Conservation (phyloP, 2,329 filamentous ascomycete species). For the Colletotrichum sp. region DNA sequence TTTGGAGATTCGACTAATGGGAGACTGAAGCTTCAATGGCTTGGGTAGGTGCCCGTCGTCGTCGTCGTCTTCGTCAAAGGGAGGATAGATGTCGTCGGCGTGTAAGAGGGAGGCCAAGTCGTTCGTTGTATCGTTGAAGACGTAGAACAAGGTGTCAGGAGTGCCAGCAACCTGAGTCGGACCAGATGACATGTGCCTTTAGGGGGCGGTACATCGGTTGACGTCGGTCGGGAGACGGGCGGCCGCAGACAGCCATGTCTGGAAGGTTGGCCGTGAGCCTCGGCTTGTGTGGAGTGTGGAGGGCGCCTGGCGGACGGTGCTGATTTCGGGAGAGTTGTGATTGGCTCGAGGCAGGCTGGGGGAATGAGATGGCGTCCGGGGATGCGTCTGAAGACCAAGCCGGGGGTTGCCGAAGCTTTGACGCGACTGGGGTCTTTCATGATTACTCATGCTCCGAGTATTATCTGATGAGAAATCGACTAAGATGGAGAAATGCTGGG, state of each 20-base stretch:
- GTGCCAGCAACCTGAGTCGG: not conserved
- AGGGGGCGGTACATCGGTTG: conserved; percentile 2
- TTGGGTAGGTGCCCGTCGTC: not conserved
- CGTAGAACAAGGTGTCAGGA: not conserved
- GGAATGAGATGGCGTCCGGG: conserved; percentile 10
- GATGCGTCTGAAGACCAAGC: not conserved
- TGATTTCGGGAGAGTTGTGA: conserved; percentile 17
- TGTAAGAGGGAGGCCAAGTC: not conserved
- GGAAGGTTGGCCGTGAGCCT: conserved; percentile 13
- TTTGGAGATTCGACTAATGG: not conserved
- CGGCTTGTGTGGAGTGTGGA: conserved; percentile 15
- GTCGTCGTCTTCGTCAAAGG: not conserved
- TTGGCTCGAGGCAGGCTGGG: conserved; percentile 2
- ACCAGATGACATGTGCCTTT: not conserved
- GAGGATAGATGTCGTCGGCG: not conserved
- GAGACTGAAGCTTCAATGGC: not conserved
- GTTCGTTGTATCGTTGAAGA: not conserved
- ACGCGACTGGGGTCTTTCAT: not conserved
- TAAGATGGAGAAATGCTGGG: not conserved
- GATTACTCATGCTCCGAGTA: not conserved
- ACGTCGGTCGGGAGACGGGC: conserved; percentile 3
- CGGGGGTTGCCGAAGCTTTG: not conserved
- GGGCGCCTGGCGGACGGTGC: conserved; percentile 8
- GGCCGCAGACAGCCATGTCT: conserved; percentile 3
- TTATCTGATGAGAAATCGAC: not conserved